These are phyloP conservation scores for Suhomyces sp. DNA, from an alignment of 805 yeast species.

Conservation along the genomic window DNA sequence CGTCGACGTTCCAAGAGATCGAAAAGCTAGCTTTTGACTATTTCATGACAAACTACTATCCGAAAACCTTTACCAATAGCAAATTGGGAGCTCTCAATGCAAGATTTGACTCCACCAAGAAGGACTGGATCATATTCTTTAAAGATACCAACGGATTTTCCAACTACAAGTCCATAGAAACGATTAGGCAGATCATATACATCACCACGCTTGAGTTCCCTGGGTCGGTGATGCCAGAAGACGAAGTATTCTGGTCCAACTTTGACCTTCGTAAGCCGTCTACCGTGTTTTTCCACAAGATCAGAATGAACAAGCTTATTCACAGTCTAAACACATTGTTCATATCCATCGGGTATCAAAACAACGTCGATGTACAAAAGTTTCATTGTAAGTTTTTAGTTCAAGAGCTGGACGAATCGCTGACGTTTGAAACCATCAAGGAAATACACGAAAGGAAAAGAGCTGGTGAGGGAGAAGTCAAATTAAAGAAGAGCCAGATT, in stretches of 20 bases:
- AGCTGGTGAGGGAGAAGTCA: conserved; percentile 21
- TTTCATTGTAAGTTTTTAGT: conserved; percentile 7
- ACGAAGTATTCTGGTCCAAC: conserved; percentile 17
- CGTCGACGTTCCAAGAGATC: conserved; percentile 20
- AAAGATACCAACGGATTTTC: conserved; percentile 10
- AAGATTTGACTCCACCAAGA: conserved; percentile 25
- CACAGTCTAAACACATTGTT: conserved; percentile 49
- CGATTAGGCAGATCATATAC: conserved; percentile 21
- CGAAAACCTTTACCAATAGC: conserved; percentile 7
- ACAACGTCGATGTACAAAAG: conserved; percentile 7
- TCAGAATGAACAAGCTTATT: conserved; percentile 46
- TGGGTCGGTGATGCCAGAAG: conserved; percentile 23
- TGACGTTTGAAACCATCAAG: conserved; percentile 34
- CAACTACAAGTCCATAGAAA: conserved; percentile 15
- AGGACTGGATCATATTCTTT: conserved; percentile 35
- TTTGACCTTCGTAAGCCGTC: conserved; percentile 23
- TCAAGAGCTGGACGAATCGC: conserved; percentile 16
- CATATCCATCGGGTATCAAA: conserved; percentile 29
- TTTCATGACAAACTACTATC: conserved; percentile 21
- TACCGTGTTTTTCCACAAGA: conserved; percentile 37
- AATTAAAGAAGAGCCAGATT: conserved; percentile 19
- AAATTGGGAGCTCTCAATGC: conserved; percentile 31
- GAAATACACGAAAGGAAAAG: conserved; percentile 18
- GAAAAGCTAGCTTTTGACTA: conserved; percentile 19
- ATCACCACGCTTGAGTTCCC: conserved; percentile 32